phyloP scores from a whole-genome alignment of 768 basidiomycete species.

The Dioszegia crocea region DNA sequence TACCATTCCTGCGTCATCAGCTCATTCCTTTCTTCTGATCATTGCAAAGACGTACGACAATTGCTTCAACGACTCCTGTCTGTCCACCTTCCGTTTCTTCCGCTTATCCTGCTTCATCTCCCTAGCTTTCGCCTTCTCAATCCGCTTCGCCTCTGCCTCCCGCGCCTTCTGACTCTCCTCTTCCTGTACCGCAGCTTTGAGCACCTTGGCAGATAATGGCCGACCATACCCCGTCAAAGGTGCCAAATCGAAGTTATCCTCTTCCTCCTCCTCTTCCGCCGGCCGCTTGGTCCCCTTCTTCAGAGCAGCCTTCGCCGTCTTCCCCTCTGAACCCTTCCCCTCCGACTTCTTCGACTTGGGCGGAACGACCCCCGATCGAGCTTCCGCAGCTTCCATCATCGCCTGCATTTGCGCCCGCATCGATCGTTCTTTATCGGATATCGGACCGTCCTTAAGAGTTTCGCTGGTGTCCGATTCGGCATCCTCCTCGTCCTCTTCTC shows the following conservation, averaged over 20 bases:
- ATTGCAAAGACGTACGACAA: not conserved
- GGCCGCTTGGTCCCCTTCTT: not conserved
- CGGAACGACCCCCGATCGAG: slow-evolving; percentile 3
- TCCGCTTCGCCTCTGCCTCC: not conserved
- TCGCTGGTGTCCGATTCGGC: slow-evolving; percentile 17
- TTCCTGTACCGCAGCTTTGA: slow-evolving; percentile 14
- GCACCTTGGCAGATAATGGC: slow-evolving; percentile 10
- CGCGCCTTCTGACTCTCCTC: slow-evolving; percentile 5
- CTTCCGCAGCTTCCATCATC: slow-evolving; percentile 25
- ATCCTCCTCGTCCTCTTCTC: slow-evolving; percentile 13
- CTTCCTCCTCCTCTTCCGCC: slow-evolving; percentile 5
- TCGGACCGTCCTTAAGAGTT: slow-evolving; percentile 14
- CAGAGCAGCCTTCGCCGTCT: slow-evolving; percentile 3
- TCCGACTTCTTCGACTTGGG: not conserved
- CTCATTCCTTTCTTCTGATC: not conserved
- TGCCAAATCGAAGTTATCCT: slow-evolving; percentile 15
- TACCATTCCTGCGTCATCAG: slow-evolving; percentile 2
- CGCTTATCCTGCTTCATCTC: slow-evolving; percentile 5
- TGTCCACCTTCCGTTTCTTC: slow-evolving; percentile 1
- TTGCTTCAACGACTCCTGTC: slow-evolving; percentile 1
- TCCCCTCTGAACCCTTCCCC: not conserved
- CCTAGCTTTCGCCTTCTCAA: not conserved
- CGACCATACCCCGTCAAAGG: not conserved
- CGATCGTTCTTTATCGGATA: slow-evolving; percentile 4
- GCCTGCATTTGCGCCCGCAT: slow-evolving; percentile 22